Evolutionary conservation across 495 filamentous ascomycete species (phyloP).

Genomic region (Penicillium lagena): DNA sequence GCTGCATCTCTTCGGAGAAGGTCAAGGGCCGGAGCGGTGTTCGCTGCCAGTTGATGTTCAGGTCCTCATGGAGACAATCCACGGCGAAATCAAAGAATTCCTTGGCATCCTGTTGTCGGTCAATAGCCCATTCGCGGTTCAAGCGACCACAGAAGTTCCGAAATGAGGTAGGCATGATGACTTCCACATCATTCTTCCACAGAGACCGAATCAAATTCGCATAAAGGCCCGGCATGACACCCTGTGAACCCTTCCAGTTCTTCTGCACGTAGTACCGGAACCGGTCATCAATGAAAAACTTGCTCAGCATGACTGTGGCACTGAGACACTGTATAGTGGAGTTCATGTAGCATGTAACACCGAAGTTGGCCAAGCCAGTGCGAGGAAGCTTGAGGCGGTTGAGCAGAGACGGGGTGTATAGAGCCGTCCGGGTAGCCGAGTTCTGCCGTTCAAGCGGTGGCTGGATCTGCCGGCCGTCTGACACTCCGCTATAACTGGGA

Average conservation of each 20-base stretch:
- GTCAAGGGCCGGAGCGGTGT: slow-evolving; percentile 54
- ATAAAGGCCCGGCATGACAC: slow-evolving; percentile 70
- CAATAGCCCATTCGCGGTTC: slow-evolving; percentile 53
- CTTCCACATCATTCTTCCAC: slow-evolving; percentile 64
- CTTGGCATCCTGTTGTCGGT: slow-evolving; percentile 70
- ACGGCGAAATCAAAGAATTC: slow-evolving; percentile 72
- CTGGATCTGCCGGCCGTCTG: slow-evolving; percentile 55
- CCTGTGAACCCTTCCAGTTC: slow-evolving; percentile 66
- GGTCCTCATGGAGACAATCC: slow-evolving; percentile 67
- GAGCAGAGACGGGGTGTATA: slow-evolving; percentile 36
- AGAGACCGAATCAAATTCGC: slow-evolving; percentile 69
- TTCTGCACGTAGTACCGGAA: slow-evolving; percentile 54
- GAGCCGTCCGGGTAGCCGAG: slow-evolving; percentile 38
- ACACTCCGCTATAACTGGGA: slow-evolving; percentile 82
- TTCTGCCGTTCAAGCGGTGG: slow-evolving; percentile 42
- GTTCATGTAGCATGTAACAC: slow-evolving; percentile 89
- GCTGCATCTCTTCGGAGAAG: slow-evolving; percentile 52
- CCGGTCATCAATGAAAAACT: slow-evolving; percentile 55
- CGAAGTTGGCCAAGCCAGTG: slow-evolving; percentile 76
- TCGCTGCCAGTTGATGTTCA: slow-evolving; percentile 60
- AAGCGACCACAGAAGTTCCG: slow-evolving; percentile 52
- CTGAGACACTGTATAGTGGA: slow-evolving; percentile 76
- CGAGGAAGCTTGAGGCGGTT: slow-evolving; percentile 49
- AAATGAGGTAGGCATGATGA: slow-evolving; percentile 46
- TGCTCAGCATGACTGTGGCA: slow-evolving; percentile 63